A percentile compares a stretch with the other conserved stretches of the same genome.
Conservation (phyloP, 2,329 filamentous ascomycete species). For the Fusarium sp. region DNA sequence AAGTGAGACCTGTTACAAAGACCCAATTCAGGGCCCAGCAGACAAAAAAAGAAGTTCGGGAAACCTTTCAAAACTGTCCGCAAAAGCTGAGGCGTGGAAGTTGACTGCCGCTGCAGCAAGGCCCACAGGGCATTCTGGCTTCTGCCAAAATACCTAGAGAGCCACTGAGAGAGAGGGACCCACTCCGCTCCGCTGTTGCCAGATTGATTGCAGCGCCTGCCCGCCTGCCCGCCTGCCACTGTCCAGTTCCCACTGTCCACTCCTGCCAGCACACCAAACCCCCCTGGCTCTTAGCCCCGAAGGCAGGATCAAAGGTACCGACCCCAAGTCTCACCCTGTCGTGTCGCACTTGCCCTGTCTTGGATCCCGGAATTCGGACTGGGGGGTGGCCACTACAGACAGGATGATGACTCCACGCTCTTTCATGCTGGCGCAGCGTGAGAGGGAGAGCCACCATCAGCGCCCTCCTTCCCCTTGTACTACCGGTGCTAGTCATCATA, state of each 20-base stretch:
- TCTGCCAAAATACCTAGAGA: conserved; percentile 22
- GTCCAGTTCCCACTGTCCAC: background rate
- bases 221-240: background rate
- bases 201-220: conserved; percentile 31
- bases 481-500: conserved; percentile 37
- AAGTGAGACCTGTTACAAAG: conserved; percentile 16
- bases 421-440: conserved; percentile 44
- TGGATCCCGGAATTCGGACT: conserved; percentile 31
- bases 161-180: conserved; percentile 6
- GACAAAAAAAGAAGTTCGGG: conserved; percentile 19
- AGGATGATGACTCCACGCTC: conserved; percentile 47
- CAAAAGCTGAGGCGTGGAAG: background rate
- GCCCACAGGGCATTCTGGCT: conserved; percentile 12
- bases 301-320: conserved; percentile 31
- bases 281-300: conserved; percentile 7
- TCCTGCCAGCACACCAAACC: conserved; percentile 36
- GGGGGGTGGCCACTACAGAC: conserved; percentile 32
- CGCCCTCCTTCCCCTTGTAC: conserved; percentile 34
- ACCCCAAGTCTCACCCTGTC: conserved; percentile 30
- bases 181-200: conserved; percentile 40
- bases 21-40: conserved; percentile 19
- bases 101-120: conserved; percentile 15
- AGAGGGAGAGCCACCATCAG: conserved; percentile 34
- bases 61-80: background rate
- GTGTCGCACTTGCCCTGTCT: conserved; percentile 38